A percentile compares a stretch with the other conserved stretches of the same genome.
These are phyloP conservation scores for Geotrichum ghanense DNA, from an alignment of 805 yeast species.

Conservation along the genomic window DNA sequence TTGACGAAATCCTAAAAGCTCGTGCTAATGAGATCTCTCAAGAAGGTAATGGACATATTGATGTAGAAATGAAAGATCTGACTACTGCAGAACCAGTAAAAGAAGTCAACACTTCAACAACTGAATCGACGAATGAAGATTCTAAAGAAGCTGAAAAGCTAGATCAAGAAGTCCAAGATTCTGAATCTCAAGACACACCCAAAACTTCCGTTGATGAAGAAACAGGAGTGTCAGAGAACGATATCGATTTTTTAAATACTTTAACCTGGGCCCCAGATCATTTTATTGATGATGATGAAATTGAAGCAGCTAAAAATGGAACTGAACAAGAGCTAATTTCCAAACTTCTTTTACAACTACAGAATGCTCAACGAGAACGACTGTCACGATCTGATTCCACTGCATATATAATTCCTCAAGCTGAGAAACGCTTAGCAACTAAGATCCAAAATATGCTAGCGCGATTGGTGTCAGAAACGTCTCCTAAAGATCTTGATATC, in stretches of 20 bases:
- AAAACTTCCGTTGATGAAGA: slow-evolving; percentile 2
- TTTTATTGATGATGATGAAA: slow-evolving; percentile 39
- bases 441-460: slow-evolving; percentile 29
- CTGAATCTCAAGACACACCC: slow-evolving; percentile 7
- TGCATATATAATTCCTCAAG: slow-evolving; percentile 18
- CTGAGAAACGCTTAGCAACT: slow-evolving; percentile 25
- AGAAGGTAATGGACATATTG: slow-evolving; percentile 2
- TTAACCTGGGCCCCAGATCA: slow-evolving; percentile 41
- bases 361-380: slow-evolving; percentile 39
- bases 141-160: slow-evolving; percentile 4
- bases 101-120: background rate
- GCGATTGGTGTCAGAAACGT: slow-evolving; percentile 30
- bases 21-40: background rate
- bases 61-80: slow-evolving; percentile 2
- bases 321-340: slow-evolving; percentile 33
- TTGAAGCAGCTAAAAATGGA: slow-evolving; percentile 35
- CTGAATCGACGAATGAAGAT: too few relatives aligned
- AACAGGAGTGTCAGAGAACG: slow-evolving; percentile 1
- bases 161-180: slow-evolving; percentile 10
- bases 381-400: slow-evolving; percentile 17
- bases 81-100: slow-evolving; percentile 6
- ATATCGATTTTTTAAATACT: slow-evolving; percentile 23
- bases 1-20: background rate
- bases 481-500: slow-evolving; percentile 15
- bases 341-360: slow-evolving; percentile 36